These are phyloP conservation scores for Microbotryum intermedium DNA, from an alignment of 1,284 basidiomycete species.

Conservation along the genomic window DNA sequence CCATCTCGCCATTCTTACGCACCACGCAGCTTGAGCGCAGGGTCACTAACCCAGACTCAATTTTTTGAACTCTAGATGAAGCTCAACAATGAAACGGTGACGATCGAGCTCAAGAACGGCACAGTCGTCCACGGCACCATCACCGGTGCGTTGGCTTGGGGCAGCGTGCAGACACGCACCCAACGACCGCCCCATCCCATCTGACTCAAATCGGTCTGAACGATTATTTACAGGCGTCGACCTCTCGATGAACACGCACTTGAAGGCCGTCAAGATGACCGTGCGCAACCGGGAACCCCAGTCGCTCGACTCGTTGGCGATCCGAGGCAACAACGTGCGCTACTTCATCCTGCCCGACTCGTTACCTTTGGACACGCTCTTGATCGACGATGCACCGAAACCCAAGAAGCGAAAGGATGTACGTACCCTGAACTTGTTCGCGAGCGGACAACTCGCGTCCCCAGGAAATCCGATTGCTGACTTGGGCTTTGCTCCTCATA, in stretches of 20 bases:
- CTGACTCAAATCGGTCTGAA: background rate
- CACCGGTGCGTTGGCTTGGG: constrained; percentile 56
- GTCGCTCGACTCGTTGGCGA: constrained; percentile 75
- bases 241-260: constrained; percentile 38
- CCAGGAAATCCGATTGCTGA: too few relatives aligned
- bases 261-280: constrained; percentile 77
- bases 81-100: constrained; percentile 98
- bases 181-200: background rate
- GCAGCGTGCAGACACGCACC: background rate
- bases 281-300: constrained; percentile 74
- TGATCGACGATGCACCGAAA: constrained; percentile 96
- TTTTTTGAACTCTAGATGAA: constrained; percentile 59
- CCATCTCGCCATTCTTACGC: background rate
- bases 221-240: constrained; percentile 33
- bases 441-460: too few relatives aligned
- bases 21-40: constrained; percentile 58
- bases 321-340: constrained; percentile 62
- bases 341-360: constrained; percentile 95
- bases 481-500: too few relatives aligned
- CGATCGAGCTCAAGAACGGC: constrained; percentile 96
- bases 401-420: constrained; percentile 79
- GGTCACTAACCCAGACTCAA: too few relatives aligned
- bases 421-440: constrained; percentile 33
- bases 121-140: constrained; percentile 93
- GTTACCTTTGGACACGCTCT: constrained; percentile 85